These are phyloP conservation scores for Aspergillus sclerotialis DNA, from an alignment of 2,329 filamentous ascomycete species.

Conservation along the genomic window DNA sequence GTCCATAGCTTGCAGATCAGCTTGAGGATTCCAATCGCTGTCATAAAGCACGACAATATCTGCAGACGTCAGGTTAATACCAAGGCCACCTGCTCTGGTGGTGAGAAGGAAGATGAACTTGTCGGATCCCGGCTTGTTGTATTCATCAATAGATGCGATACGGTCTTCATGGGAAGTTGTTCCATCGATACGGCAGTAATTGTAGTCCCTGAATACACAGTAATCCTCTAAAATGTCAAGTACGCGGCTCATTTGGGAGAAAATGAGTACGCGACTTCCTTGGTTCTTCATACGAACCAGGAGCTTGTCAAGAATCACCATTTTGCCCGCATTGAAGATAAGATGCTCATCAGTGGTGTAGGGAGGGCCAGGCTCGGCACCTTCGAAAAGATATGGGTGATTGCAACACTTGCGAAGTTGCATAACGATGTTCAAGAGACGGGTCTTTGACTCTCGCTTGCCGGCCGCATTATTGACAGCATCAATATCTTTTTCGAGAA, in stretches of 20 bases:
- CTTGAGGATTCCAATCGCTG: slow-evolving; percentile 98
- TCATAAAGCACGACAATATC: slow-evolving; percentile 97
- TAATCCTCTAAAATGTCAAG: slow-evolving; percentile 97
- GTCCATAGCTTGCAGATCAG: slow-evolving; percentile 98
- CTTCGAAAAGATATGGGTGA: slow-evolving; percentile 95
- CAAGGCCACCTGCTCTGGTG: slow-evolving; percentile 88
- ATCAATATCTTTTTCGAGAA: slow-evolving; percentile 97
- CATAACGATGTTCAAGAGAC: slow-evolving; percentile 98
- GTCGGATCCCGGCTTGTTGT: slow-evolving; percentile 92
- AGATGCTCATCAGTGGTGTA: slow-evolving; percentile 98
- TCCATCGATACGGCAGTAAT: slow-evolving; percentile 96
- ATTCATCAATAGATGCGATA: slow-evolving; percentile 95
- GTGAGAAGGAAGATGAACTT: slow-evolving; percentile 96
- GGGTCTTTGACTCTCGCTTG: slow-evolving; percentile 95
- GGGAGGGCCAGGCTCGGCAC: slow-evolving; percentile 90
- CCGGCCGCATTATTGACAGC: slow-evolving; percentile 94
- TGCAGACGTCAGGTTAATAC: slow-evolving; percentile 91
- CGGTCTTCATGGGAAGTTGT: slow-evolving; percentile 95
- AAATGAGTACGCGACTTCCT: slow-evolving; percentile 93
- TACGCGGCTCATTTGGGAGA: slow-evolving; percentile 97
- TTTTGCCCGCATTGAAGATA: slow-evolving; percentile 89
- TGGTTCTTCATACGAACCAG: slow-evolving; percentile 74
- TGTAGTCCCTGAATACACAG: slow-evolving; percentile 88
- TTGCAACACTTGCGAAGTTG: slow-evolving; percentile 98
- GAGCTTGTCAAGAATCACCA: slow-evolving; percentile 92